Conservation (phyloP, 1,284 basidiomycete species). For the Melampsora allii-populina region DNA sequence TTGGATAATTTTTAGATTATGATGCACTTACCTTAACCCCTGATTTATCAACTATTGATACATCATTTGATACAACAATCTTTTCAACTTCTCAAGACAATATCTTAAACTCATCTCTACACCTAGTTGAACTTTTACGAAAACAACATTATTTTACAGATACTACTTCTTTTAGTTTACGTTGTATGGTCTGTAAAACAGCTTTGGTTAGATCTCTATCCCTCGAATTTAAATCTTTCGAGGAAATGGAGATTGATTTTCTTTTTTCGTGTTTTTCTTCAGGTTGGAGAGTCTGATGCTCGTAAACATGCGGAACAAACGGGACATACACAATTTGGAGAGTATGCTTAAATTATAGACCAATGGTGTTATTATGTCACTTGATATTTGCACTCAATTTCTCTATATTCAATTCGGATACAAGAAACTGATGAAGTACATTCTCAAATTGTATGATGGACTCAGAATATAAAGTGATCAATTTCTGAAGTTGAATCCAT, state of each 20-base stretch:
- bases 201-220: background rate
- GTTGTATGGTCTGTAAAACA: slow-evolving; percentile 64
- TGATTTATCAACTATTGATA: slow-evolving; percentile 59
- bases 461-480: too few relatives aligned
- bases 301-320: slow-evolving; percentile 77
- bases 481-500: too few relatives aligned
- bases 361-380: too few relatives aligned
- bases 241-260: slow-evolving; percentile 18
- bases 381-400: too few relatives aligned
- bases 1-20: slow-evolving; percentile 60
- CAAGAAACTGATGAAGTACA: too few relatives aligned
- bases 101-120: slow-evolving; percentile 64
- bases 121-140: slow-evolving; percentile 68
- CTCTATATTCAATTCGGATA: too few relatives aligned
- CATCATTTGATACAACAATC: slow-evolving; percentile 66
- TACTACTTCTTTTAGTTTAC: slow-evolving; percentile 74
- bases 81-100: slow-evolving; percentile 60
- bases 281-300: slow-evolving; percentile 81
- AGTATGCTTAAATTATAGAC: slow-evolving; percentile 58
- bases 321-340: slow-evolving; percentile 81
- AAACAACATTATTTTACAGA: slow-evolving; percentile 80
- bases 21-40: slow-evolving; percentile 82
- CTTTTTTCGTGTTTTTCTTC: background rate
- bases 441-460: too few relatives aligned
- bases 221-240: background rate